Conservation (phyloP, 2,329 filamentous ascomycete genomes). For the Ceratocystis huliohia region DNA sequence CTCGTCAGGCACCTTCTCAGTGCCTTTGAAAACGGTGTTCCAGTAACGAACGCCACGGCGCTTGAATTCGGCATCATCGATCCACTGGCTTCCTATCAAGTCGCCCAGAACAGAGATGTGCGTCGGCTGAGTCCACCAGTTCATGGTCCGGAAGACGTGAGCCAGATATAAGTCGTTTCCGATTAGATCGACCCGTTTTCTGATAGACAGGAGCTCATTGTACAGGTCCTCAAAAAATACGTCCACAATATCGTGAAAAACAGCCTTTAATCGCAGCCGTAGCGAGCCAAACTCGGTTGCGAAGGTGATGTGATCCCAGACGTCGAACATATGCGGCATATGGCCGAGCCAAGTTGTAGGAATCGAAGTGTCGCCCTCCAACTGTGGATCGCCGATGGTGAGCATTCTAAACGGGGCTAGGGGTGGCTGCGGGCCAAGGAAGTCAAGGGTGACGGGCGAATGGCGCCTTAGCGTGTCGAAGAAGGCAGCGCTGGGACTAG, state of each 20-base stretch:
- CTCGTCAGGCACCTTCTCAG: slow-evolving; percentile 48
- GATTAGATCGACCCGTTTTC: slow-evolving; percentile 75
- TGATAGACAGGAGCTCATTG: slow-evolving; percentile 49
- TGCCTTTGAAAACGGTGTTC: slow-evolving; percentile 62
- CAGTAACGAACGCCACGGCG: slow-evolving; percentile 63
- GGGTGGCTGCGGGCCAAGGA: slow-evolving; percentile 9
- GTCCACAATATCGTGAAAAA: slow-evolving; percentile 47
- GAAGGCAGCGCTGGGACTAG: slow-evolving; percentile 18
- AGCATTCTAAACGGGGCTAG: slow-evolving; percentile 73
- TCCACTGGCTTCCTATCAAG: slow-evolving; percentile 89
- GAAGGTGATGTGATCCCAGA: slow-evolving; percentile 37
- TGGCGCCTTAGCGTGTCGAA: slow-evolving; percentile 20
- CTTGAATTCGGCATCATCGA: slow-evolving; percentile 72
- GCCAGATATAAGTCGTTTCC: slow-evolving; percentile 93
- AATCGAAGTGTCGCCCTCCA: slow-evolving; percentile 83
- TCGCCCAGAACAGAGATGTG: slow-evolving; percentile 86
- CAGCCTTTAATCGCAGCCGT: slow-evolving; percentile 40
- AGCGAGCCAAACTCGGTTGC: slow-evolving; percentile 35
- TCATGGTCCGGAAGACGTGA: slow-evolving; percentile 74
- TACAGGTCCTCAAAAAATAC: slow-evolving; percentile 56
- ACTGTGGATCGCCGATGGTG: slow-evolving; percentile 78
- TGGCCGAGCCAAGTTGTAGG: slow-evolving; percentile 42
- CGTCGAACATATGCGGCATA: slow-evolving; percentile 41
- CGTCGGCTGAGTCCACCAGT: slow-evolving; percentile 74
- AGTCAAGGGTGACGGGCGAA: slow-evolving; percentile 11